Evolutionary conservation across 2,329 filamentous ascomycete genomes (phyloP).

Genomic region (Bisporella sp.): DNA sequence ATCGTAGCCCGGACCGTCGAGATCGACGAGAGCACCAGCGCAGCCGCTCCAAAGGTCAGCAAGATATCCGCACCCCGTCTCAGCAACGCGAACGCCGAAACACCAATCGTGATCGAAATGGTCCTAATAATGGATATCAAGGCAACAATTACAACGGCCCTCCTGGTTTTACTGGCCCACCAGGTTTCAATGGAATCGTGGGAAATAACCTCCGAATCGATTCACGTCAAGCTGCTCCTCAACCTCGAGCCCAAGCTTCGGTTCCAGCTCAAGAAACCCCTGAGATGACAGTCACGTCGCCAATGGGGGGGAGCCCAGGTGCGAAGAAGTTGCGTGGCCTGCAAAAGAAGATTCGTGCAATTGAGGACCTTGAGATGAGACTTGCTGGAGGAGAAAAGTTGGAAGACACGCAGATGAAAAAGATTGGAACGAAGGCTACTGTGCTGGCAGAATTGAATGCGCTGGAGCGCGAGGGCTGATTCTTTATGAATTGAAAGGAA

Average conservation of each 20-base stretch:
- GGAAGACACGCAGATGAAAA: slow-evolving; percentile 97
- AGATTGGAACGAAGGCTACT: slow-evolving; percentile 81
- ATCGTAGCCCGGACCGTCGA: slow-evolving; percentile 38
- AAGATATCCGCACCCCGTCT: slow-evolving; percentile 37
- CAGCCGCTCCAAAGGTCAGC: slow-evolving; percentile 35
- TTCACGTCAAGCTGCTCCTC: slow-evolving; percentile 1
- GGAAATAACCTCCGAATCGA: slow-evolving; percentile 29
- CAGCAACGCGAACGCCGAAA: slow-evolving; percentile 45
- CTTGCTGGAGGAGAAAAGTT: slow-evolving; percentile 91
- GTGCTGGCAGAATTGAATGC: slow-evolving; percentile 76
- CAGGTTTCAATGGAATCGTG: background rate
- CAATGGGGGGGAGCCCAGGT: slow-evolving; percentile 57
- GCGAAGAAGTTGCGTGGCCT: slow-evolving; percentile 93
- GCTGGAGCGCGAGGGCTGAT: slow-evolving; percentile 19
- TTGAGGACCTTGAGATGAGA: slow-evolving; percentile 97
- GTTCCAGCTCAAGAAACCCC: slow-evolving; percentile 26
- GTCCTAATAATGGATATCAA: slow-evolving; percentile 27
- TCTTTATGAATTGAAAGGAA: slow-evolving; percentile 1
- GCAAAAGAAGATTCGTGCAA: slow-evolving; percentile 95
- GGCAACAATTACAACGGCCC: slow-evolving; percentile 19
- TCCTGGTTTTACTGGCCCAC: slow-evolving; percentile 7
- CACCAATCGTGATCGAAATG: slow-evolving; percentile 32
- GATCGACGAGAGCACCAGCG: slow-evolving; percentile 45
- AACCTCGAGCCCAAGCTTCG: slow-evolving; percentile 9
- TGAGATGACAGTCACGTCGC: slow-evolving; percentile 45